Base-by-base conservation (phyloP, 192 early-diverging fungal species). In the Phycomyces nitens region DNA sequence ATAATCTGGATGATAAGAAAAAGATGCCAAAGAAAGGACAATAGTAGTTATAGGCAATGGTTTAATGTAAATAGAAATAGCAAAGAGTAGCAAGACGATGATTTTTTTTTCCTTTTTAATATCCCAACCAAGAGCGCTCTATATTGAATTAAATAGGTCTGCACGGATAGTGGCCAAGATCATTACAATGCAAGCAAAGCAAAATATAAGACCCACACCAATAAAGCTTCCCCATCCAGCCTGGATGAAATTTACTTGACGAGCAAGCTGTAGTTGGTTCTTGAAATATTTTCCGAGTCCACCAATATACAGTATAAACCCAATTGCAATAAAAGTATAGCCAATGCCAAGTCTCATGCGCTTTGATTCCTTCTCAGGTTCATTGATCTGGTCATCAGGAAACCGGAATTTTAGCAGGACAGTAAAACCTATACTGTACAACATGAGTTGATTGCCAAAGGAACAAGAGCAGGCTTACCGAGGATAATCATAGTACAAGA, bases 1-100 rank as follows among this genome's bases (percentile, higher is more conserved):
- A 83, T 16, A 80, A 80, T 43, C 53, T 73, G 20, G 77, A 82
- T 44, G 77, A 76, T 64, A 72, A 77, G 65, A 82, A 82, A 51
- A 82, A 82, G 62, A 69, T 82, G 72, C 80, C 80, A 29, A 82
- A 82, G 47, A 64, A 75, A 44, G 24, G 22, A 24, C 55, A 65
- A 60, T 55, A 64, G 56, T 29, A 50, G 44, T 49, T 58, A 44
- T 58, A 42, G 44, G 1, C 12, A 47, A n/a, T 14, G 18, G 5
- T 47, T 14, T 34, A 34, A 34, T 47, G 44, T 47, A 47, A 47
- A 47, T 47, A 47, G 44, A n/a, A 47, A 47, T 47, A 47, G 12
- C 12, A 47, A 47, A 47, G 12, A 47, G 3, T n/a, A 47, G 18
- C 12, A 47, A 47, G 12, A 47, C 29, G 7, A 34, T 34, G 29